These are phyloP conservation scores for Talaromyces sp. DNA, from an alignment of 2,329 filamentous ascomycete genomes.

Conservation along the genomic window DNA sequence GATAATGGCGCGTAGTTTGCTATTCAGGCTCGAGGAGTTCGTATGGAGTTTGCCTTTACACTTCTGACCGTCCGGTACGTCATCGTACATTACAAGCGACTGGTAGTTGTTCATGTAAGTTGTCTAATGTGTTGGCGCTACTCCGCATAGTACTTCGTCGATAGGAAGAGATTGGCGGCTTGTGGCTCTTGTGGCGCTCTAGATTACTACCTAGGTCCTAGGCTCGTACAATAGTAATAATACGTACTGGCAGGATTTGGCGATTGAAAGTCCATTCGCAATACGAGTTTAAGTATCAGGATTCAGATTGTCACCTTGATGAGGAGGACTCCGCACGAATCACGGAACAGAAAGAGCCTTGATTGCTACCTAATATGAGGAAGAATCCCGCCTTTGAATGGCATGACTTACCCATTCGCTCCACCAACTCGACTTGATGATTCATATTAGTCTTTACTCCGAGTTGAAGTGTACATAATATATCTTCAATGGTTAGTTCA, in stretches of 20 bases:
- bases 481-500: not conserved
- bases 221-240: not conserved
- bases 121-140: not conserved
- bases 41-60: not conserved
- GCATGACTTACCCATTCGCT: not conserved
- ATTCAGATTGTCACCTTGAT: not conserved
- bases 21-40: not conserved
- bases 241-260: not conserved
- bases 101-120: not conserved
- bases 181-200: slow-evolving; percentile 5
- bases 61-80: not conserved
- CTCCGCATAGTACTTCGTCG: not conserved
- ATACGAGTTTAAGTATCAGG: too few relatives aligned
- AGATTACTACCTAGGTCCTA: not conserved
- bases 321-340: not conserved
- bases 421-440: not conserved
- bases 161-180: not conserved
- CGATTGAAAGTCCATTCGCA: not conserved
- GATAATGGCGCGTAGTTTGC: not conserved
- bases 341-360: not conserved
- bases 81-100: not conserved
- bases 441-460: not conserved
- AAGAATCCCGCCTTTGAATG: not conserved
- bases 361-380: not conserved
- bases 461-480: not conserved